Conservation (phyloP, 108 stramenopile genomes). For the Aurantiochytrium sp. region DNA sequence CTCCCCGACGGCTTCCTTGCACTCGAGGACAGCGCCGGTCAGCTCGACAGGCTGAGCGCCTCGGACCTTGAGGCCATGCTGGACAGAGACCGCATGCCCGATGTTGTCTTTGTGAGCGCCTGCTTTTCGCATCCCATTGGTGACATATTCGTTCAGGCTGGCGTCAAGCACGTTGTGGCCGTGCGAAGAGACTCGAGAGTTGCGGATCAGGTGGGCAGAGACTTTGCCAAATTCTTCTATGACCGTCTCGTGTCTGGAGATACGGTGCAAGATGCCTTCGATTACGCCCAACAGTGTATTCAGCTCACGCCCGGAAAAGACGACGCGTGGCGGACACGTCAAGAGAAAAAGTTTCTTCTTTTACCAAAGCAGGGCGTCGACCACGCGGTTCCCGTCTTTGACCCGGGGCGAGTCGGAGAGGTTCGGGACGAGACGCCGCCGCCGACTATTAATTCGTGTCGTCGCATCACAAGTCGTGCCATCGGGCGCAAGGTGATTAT, state of each 20-base stretch:
- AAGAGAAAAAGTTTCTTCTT: neutral
- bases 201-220: neutral
- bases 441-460: neutral
- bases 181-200: neutral
- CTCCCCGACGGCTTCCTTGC: neutral
- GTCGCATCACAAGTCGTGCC: neutral
- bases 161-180: constrained; percentile 12
- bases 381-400: neutral
- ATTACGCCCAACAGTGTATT: neutral
- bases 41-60: neutral
- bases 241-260: neutral
- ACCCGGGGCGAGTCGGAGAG: neutral
- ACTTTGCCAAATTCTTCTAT: neutral
- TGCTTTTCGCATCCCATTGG: neutral
- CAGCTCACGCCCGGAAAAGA: neutral
- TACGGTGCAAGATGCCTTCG: neutral
- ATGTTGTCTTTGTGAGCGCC: neutral
- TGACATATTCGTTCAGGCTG: neutral
- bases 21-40: neutral
- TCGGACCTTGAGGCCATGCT: neutral
- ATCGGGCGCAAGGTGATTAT: neutral
- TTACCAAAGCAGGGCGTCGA: neutral
- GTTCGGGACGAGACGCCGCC: neutral
- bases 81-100: neutral
- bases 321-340: neutral